Evolutionary conservation across 441 rosid genomes (phyloP), one percentile per base, ranked within the genome.

Genomic region (Cnidoscolus chayamansa): DNA sequence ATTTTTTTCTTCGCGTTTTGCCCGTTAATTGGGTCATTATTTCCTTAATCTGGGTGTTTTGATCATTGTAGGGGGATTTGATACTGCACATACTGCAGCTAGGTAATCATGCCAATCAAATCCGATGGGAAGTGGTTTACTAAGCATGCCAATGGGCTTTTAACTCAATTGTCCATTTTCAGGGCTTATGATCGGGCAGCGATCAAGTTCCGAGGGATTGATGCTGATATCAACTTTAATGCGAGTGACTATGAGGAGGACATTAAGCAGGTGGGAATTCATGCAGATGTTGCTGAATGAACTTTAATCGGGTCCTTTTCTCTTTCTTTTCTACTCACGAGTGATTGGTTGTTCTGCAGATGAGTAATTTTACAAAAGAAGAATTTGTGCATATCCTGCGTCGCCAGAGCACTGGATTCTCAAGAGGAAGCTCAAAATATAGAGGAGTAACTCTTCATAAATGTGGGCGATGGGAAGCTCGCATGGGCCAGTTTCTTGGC

Each of bases 111-210:
- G 71, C 55, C 47, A 15, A 17, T 49, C 63, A 58, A 40, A 25
- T 58, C 15, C 45, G 12, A 50, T 37, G n/a, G 3, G 11, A 15
- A 25, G 40, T 35, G 3, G 50, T 19, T 53, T 19, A 45, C 6
- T 12, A 2, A 35, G 35, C 30, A n/a, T 43, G 32, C 16, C 3
- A 25, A 10, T 9, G 65, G 17, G 10, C 65, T 48, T 35, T 20
- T 56, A 65, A 31, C 7, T 35, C 11, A 13, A 12, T 30, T 67
- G 62, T 63, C 79, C 48, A 40, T 59, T 53, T 65, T 62, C 79
- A 94, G 97, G 76, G 98, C 97, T 0, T 94, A 92, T 78, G 98
- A 94, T 90, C 83, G 97, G 72, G 98, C 99, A 4, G 99, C 99
- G 1, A 90, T 91, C 68, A 94, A 94, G 80, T 94, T 94, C 72